A percentile compares a stretch with the other conserved stretches of the same genome.
Evolutionary conservation across 495 filamentous ascomycete genomes (phyloP).

Genomic region (Aspergillus indologenus): DNA sequence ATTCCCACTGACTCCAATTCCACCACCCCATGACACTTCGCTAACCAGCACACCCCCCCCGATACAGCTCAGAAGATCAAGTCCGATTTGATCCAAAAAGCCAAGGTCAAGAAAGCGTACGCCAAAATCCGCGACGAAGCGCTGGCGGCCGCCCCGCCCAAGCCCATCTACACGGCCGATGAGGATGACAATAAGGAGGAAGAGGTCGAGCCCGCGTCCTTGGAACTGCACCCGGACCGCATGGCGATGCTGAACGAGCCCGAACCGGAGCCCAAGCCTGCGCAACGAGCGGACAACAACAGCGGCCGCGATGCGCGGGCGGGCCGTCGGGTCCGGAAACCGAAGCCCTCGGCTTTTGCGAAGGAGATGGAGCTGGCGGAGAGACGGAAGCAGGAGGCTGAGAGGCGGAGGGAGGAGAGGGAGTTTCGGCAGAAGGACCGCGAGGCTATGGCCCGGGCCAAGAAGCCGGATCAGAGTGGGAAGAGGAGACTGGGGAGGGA

Average conservation of each 20-base stretch:
- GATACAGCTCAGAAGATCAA: conserved; percentile 87
- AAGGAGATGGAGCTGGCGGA: conserved; percentile 73
- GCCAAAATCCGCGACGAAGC: conserved; percentile 76
- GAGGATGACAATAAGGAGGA: conserved; percentile 24
- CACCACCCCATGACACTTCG: conserved; percentile 7
- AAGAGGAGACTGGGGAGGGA: conserved; percentile 82
- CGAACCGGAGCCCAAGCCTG: conserved; percentile 23
- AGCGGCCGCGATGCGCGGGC: too few species aligned
- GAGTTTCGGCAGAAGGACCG: conserved; percentile 61
- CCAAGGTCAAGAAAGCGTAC: conserved; percentile 91
- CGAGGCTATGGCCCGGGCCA: conserved; percentile 72
- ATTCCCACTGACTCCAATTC: too few species aligned
- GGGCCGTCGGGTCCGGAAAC: conserved; percentile 35
- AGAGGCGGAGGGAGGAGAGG: conserved; percentile 55
- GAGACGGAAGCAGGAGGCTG: conserved; percentile 59
- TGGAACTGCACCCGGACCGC: conserved; percentile 70
- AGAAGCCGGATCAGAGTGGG: conserved; percentile 69
- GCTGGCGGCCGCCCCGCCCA: conserved; percentile 30
- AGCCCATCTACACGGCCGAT: conserved; percentile 31
- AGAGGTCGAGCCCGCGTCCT: conserved; percentile 30
- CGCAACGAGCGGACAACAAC: conserved; percentile 12
- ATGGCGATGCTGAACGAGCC: conserved; percentile 61
- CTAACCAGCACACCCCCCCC: too few species aligned
- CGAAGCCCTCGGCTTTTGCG: conserved; percentile 67
- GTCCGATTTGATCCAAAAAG: conserved; percentile 82